These are phyloP conservation scores for Acanthamoeba healyi DNA, from an alignment of 208 protist species.

Conservation along the genomic window DNA sequence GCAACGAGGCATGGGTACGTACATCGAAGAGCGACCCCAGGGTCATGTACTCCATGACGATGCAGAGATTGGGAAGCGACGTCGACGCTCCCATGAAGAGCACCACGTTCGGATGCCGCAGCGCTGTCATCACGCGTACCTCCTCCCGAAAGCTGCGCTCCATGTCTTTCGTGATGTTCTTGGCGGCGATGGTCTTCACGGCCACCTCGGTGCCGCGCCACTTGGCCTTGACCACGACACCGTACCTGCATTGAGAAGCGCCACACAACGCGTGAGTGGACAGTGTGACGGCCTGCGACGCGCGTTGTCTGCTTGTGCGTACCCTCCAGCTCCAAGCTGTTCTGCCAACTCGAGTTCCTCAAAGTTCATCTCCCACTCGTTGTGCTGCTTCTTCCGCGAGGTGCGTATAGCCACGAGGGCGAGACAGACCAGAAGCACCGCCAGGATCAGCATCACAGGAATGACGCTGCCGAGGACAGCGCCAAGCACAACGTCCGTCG, in stretches of 20 bases:
- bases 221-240: conserved; percentile 7
- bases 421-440: neutral
- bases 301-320: no score
- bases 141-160: conserved; percentile 72
- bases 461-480: neutral
- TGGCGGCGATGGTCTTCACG: conserved; percentile 67
- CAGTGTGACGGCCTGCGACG: neutral
- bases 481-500: neutral
- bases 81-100: conserved; percentile 71
- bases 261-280: neutral
- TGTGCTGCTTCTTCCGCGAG: neutral
- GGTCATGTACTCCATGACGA: conserved; percentile 40
- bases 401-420: neutral
- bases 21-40: conserved; percentile 9
- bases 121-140: conserved; percentile 54
- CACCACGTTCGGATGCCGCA: conserved; percentile 77
- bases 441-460: neutral
- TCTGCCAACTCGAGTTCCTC: conserved; percentile 25
- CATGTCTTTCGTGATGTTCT: conserved; percentile 13
- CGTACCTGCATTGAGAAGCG: neutral
- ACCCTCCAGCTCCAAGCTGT: conserved; percentile 70
- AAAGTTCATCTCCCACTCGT: conserved; percentile 19
- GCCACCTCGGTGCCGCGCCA: conserved; percentile 79
- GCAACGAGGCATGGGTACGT: neutral
- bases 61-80: neutral